Conservation (phyloP, 129 eudicot genomes). For the Chrysanthemum makinoi region DNA sequence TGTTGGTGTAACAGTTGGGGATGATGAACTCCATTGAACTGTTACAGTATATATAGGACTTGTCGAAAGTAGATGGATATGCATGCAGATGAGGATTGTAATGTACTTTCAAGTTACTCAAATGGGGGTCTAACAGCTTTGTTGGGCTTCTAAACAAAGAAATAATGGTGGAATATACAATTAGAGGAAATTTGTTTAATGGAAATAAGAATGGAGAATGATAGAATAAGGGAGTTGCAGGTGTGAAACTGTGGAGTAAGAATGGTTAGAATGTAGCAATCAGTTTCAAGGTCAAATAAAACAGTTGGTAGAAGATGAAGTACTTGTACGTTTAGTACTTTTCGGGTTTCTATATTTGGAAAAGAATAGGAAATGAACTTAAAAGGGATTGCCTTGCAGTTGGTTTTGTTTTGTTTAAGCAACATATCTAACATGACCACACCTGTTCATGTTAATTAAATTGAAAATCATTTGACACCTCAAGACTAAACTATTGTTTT, state of each 20-base stretch:
- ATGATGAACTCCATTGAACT: constrained; percentile 33
- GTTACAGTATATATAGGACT: constrained; percentile 38
- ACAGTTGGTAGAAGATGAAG: constrained; percentile 28
- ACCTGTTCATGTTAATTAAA: too few species aligned
- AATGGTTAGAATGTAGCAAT: constrained; percentile 24
- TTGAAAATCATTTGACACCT: too few species aligned
- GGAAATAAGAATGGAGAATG: constrained; percentile 3
- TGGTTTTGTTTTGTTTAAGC: background rate
- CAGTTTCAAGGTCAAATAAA: constrained; percentile 16
- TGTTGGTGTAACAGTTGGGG: constrained; percentile 22
- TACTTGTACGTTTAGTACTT: constrained; percentile 36
- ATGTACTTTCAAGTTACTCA: constrained; percentile 61
- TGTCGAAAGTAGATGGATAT: constrained; percentile 15
- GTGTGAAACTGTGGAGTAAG: constrained; percentile 16
- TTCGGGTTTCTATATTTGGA: background rate
- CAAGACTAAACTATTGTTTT: too few species aligned
- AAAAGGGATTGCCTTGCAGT: background rate
- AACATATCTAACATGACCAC: background rate
- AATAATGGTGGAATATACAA: constrained; percentile 14
- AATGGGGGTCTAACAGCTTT: constrained; percentile 24
- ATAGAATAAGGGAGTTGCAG: constrained; percentile 22
- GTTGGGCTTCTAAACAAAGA: constrained; percentile 65
- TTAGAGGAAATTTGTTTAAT: constrained; percentile 2
- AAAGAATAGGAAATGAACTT: background rate
- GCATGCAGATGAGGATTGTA: constrained; percentile 28